phyloP scores from a whole-genome alignment of 768 basidiomycete species.

The Brasilioporus rufonigricans region DNA sequence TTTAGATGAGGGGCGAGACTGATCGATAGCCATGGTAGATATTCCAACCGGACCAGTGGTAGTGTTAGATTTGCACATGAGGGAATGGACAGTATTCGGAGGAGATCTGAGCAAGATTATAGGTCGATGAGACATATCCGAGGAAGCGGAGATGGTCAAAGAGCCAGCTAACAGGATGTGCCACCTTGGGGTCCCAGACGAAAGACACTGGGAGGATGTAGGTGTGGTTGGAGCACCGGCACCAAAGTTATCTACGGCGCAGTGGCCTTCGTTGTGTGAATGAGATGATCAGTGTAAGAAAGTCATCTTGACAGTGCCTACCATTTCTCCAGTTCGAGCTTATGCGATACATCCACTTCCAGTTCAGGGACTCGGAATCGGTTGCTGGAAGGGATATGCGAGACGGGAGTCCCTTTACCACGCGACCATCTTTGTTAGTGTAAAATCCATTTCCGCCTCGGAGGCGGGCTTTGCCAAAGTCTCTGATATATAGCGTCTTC shows the following conservation, averaged over 20 bases:
- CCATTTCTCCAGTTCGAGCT: conserved; percentile 82
- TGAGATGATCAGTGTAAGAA: conserved; percentile 16
- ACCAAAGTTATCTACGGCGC: conserved; percentile 42
- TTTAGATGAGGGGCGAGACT: conserved; percentile 54
- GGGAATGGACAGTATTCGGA: conserved; percentile 31
- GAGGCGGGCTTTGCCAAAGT: conserved; percentile 66
- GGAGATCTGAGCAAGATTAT: conserved; percentile 22
- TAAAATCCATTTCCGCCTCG: conserved; percentile 66
- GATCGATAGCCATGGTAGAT: conserved; percentile 70
- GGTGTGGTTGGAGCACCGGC: neutral
- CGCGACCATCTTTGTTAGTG: conserved; percentile 52
- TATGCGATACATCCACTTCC: conserved; percentile 88
- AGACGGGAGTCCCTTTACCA: conserved; percentile 57
- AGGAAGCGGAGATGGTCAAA: conserved; percentile 57
- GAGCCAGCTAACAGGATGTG: conserved; percentile 60
- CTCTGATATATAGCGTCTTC: conserved; percentile 60
- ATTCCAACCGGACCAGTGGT: conserved; percentile 39
- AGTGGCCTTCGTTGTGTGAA: conserved; percentile 53
- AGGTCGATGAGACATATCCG: conserved; percentile 28
- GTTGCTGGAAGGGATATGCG: conserved; percentile 37
- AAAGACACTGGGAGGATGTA: neutral
- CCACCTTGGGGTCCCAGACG: conserved; percentile 9
- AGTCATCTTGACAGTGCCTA: conserved; percentile 32
- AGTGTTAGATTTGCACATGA: conserved; percentile 43
- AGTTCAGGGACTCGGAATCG: conserved; percentile 42